Base-by-base conservation (phyloP, 192 early-diverging fungal genomes). In the Coemansia sp. region DNA sequence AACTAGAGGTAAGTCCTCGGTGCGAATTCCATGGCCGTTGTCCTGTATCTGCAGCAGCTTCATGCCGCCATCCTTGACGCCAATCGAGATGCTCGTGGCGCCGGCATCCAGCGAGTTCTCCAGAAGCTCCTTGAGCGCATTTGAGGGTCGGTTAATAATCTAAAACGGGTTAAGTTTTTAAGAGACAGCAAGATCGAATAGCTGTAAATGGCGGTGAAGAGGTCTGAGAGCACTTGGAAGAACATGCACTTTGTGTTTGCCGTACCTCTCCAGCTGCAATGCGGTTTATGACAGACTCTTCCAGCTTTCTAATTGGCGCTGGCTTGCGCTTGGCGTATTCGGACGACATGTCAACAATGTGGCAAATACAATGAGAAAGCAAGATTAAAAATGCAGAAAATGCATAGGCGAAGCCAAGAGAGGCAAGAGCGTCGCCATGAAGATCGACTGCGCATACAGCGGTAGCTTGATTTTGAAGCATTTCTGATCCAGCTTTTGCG, bases 91-190 rank as follows among this genome's bases (percentile, higher is more conserved):
- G 25, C 68, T 79, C 15, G 90, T 94, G 0, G 97, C 81, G 5
- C 88, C 87, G 9, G 97, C 95, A 70, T 99, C 97, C 22, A 99
- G 77, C 5, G 89, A 88, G 67, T 99, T 99, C 56, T 99, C 97
- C 30, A 99, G 81, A 19, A 99, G 80, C 65, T 99, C 97, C 59
- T 99, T 99, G 18, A 97, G 68, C 14, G 94, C 94, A 65, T 99
- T 98, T 4, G 92, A 85, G 14, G 97, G 94, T 14, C 94, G 78
- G 50, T 95, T 90, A 49, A 99, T 98, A 35, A 98, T 90, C 88
- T 94, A 47, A n/a, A 47, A 31, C 4, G 4, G 9, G 9, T 5
- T 26, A 47, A 30, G 5, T n/a, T n/a, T n/a, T n/a, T 14, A 13
- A 15, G 0, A 25, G 27, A 25, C 17, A 31, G 15, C 8, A 5